Conservation (phyloP, 2,329 filamentous ascomycete genomes). For the Zarea fungicola region DNA sequence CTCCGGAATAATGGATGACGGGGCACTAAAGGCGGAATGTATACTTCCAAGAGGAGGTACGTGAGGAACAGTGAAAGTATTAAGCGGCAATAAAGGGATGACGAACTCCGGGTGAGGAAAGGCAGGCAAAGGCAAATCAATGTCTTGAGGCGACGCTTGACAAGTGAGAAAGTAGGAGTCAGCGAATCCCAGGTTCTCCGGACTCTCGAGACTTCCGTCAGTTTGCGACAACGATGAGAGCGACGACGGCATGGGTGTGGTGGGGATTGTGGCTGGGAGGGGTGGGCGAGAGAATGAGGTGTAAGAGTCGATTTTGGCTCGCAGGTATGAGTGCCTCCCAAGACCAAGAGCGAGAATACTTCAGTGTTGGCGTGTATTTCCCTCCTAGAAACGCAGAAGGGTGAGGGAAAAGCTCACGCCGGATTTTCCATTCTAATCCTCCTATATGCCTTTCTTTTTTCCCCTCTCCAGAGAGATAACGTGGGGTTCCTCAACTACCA, state of each 20-base stretch:
- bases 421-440: too few species aligned
- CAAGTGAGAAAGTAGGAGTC: conserved; percentile 3
- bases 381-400: too few species aligned
- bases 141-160: conserved; percentile 4
- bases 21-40: neutral
- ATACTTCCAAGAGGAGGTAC: conserved; percentile 2
- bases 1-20: neutral
- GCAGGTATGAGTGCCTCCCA: too few species aligned
- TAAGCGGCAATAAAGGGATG: neutral
- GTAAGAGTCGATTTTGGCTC: neutral
- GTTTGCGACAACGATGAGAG: conserved; percentile 1
- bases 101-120: neutral
- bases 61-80: neutral
- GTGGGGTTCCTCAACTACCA: too few species aligned
- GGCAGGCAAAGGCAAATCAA: neutral
- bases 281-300: neutral
- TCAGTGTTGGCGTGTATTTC: too few species aligned
- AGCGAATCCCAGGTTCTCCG: neutral
- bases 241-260: conserved; percentile 9
- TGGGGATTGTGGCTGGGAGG: neutral
- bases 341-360: too few species aligned
- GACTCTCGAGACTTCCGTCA: neutral
- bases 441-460: too few species aligned
- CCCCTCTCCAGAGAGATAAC: too few species aligned
- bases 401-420: too few species aligned